These are phyloP conservation scores for Flaveria bidentis DNA, from an alignment of 129 eudicot species.

Conservation along the genomic window DNA sequence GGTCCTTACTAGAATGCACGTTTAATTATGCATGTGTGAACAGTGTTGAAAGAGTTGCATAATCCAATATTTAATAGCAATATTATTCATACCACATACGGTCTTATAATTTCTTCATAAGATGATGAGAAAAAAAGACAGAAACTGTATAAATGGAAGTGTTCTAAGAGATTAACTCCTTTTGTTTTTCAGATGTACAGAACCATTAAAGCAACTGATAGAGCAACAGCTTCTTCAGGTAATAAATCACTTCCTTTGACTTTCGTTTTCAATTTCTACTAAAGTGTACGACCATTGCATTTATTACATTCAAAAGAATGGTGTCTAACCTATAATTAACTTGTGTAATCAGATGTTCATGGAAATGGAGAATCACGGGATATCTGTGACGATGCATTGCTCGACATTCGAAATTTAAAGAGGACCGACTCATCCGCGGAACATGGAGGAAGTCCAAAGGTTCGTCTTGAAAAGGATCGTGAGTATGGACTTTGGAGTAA, in stretches of 20 bases:
- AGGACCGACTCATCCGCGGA: slow-evolving; percentile 33
- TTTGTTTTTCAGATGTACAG: slow-evolving; percentile 75
- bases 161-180: neutral
- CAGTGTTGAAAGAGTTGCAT: too few species aligned
- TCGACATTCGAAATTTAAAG: slow-evolving; percentile 53
- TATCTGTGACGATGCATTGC: slow-evolving; percentile 63
- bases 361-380: slow-evolving; percentile 78
- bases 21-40: too few species aligned
- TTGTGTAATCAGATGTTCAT: slow-evolving; percentile 56
- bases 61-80: neutral
- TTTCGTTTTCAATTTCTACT: too few species aligned
- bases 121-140: too few species aligned
- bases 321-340: neutral
- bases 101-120: too few species aligned
- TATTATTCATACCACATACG: neutral
- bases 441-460: slow-evolving; percentile 38
- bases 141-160: too few species aligned
- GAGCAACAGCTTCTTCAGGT: slow-evolving; percentile 87
- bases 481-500: slow-evolving; percentile 66
- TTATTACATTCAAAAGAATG: slow-evolving; percentile 21
- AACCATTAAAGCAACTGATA: slow-evolving; percentile 90
- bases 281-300: neutral
- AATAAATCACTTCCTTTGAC: slow-evolving; percentile 2
- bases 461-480: slow-evolving; percentile 33
- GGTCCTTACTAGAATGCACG: too few species aligned